Evolutionary conservation across 2,329 filamentous ascomycete genomes (phyloP).

Genomic region (Didymella lethalis): DNA sequence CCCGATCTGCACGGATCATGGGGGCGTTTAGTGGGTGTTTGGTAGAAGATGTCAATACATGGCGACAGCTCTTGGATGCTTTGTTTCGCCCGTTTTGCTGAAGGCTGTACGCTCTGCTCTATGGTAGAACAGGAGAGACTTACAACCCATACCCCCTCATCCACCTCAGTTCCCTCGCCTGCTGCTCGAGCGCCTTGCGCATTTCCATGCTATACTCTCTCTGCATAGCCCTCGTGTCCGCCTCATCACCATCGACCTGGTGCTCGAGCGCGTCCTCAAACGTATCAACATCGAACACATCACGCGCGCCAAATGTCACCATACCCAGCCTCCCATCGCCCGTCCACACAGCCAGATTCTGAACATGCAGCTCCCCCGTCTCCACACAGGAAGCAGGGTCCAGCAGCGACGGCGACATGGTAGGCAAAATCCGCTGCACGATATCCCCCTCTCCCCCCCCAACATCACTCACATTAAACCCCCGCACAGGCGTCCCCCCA

Average conservation of each 20-base stretch:
- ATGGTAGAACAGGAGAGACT: not conserved
- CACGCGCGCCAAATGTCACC: conserved; percentile 58
- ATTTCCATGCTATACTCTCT: conserved; percentile 72
- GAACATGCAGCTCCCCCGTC: conserved; percentile 47
- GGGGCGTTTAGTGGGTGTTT: not conserved
- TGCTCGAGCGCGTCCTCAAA: conserved; percentile 47
- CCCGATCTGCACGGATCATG: conserved; percentile 20
- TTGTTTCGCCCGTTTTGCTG: too few relatives aligned
- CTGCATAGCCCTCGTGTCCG: conserved; percentile 60
- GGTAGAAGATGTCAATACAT: not conserved
- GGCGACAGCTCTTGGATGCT: not conserved
- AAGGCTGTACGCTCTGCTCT: too few relatives aligned
- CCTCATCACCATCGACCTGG: conserved; percentile 51
- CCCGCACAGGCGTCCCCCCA: conserved; percentile 65
- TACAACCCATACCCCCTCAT: conserved; percentile 70
- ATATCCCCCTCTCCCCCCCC: conserved; percentile 61
- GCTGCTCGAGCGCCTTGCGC: conserved; percentile 75
- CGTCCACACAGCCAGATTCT: conserved; percentile 86
- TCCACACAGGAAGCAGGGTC: not conserved
- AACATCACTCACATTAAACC: conserved; percentile 64
- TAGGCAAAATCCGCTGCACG: conserved; percentile 78
- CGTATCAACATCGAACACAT: conserved; percentile 40
- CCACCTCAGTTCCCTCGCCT: conserved; percentile 81
- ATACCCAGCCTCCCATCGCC: conserved; percentile 80
- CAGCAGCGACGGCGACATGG: conserved; percentile 46